Evolutionary conservation across 2,329 filamentous ascomycete species (phyloP).

Genomic region (Kalmusia sp.): DNA sequence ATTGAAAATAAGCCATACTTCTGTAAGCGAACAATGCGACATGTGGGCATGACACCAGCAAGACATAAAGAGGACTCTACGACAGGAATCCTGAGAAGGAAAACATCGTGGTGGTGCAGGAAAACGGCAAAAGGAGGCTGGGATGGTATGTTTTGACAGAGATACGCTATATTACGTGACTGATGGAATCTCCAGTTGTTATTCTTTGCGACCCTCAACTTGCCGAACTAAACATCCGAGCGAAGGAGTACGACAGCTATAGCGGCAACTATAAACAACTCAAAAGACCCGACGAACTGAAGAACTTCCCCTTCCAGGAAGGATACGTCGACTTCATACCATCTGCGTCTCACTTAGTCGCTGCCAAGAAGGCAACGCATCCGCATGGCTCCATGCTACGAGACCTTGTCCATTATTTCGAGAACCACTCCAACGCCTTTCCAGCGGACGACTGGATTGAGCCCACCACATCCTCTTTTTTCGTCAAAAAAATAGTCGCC

Average conservation of each 20-base stretch:
- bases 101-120: slow-evolving; percentile 40
- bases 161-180: not conserved
- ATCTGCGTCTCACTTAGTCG: slow-evolving; percentile 2
- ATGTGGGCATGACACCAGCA: slow-evolving; percentile 42
- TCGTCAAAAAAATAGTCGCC: slow-evolving; percentile 43
- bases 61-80: slow-evolving; percentile 31
- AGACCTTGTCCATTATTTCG: slow-evolving; percentile 38
- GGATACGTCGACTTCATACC: slow-evolving; percentile 42
- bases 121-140: slow-evolving; percentile 30
- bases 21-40: slow-evolving; percentile 35
- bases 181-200: slow-evolving; percentile 23
- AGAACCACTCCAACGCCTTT: slow-evolving; percentile 28
- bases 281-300: slow-evolving; percentile 10
- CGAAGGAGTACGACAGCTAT: slow-evolving; percentile 19
- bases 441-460: slow-evolving; percentile 24
- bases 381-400: slow-evolving; percentile 36
- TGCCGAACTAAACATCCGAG: slow-evolving; percentile 14
- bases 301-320: slow-evolving; percentile 36
- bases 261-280: slow-evolving; percentile 7
- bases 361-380: slow-evolving; percentile 17
- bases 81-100: slow-evolving; percentile 37
- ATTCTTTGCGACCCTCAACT: slow-evolving; percentile 44
- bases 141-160: slow-evolving; percentile 43
- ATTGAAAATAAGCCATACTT: slow-evolving; percentile 34
- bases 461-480: slow-evolving; percentile 32